These are phyloP conservation scores for Tritrichomonas foetus DNA, from an alignment of 208 protist species.

Conservation along the genomic window DNA sequence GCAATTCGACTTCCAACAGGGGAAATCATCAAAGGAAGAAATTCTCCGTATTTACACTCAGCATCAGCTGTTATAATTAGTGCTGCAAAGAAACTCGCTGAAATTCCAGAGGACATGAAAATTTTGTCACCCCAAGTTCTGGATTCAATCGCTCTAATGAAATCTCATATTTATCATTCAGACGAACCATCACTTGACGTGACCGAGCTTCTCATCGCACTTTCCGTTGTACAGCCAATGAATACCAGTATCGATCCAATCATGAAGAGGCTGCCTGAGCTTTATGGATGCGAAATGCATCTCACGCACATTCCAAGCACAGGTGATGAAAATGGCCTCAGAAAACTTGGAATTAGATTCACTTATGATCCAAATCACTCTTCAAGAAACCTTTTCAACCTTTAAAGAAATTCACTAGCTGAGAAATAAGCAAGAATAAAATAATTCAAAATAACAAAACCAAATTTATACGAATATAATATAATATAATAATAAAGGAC, in stretches of 20 bases:
- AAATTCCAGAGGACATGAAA: background rate
- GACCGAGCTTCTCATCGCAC: background rate
- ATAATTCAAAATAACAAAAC: too few species aligned
- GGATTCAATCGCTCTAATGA: background rate
- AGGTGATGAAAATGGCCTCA: background rate
- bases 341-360: background rate
- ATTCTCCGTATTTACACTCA: background rate
- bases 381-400: background rate
- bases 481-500: too few species aligned
- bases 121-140: background rate
- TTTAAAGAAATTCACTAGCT: too few species aligned
- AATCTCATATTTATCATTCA: background rate
- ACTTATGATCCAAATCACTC: background rate
- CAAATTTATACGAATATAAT: too few species aligned
- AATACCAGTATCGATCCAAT: background rate
- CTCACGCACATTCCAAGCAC: background rate
- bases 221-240: background rate
- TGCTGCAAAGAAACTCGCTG: background rate
- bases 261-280: background rate
- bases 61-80: background rate
- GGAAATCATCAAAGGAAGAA: background rate
- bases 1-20: background rate
- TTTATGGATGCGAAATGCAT: background rate
- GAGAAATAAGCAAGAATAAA: too few species aligned
- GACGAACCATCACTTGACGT: background rate